Evolutionary conservation across 805 yeast species (phyloP), one percentile per base, ranked within the genome.

Genomic region (Metschnikowia dekortorum): DNA sequence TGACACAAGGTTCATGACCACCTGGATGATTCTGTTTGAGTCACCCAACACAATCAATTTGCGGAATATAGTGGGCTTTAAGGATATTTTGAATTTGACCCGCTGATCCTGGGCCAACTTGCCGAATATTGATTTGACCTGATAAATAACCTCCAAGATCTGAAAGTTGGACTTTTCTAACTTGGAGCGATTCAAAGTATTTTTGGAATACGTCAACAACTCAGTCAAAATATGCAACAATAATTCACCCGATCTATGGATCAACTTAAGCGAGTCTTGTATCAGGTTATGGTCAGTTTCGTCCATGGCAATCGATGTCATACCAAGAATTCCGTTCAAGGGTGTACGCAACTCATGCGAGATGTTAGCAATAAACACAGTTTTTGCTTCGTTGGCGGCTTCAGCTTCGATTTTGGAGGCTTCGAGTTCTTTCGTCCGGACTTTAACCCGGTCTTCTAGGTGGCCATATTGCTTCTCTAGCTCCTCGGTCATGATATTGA

Each of bases 301-400:
- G 18, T 87, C 94, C 87, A 90, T 83, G 6, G 96, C 91, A 50
- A 92, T 86, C 2, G 96, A 87, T 0, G 97, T 88, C 91, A 92
- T 88, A 55, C 98, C 98, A 48, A 94, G 71, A 39, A 94, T 94
- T 64, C 99, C 99, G 66, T 94, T 94, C 54, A 94, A 73, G 1
- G 99, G 99, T 0, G 98, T 94, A 59, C 98, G 80, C 62, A 94
- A 75, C 70, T 94, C 99, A 66, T 89, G 97, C 0, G 96, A 88
- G 14, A 89, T 90, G 58, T 91, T 88, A 2, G 97, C 96, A 60
- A 89, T 85, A 64, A 89, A 89, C 6, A 89, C 90, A 0, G 98
- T 91, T 63, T 94, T 94, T 2, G 98, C 96, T 59, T 94, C 97
- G 66, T 92, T 92, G 0, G 99, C 99, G 30, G 86, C 82, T 68